These are phyloP conservation scores for Dactylellina sp. DNA, from an alignment of 2,329 filamentous ascomycete species.

Conservation along the genomic window DNA sequence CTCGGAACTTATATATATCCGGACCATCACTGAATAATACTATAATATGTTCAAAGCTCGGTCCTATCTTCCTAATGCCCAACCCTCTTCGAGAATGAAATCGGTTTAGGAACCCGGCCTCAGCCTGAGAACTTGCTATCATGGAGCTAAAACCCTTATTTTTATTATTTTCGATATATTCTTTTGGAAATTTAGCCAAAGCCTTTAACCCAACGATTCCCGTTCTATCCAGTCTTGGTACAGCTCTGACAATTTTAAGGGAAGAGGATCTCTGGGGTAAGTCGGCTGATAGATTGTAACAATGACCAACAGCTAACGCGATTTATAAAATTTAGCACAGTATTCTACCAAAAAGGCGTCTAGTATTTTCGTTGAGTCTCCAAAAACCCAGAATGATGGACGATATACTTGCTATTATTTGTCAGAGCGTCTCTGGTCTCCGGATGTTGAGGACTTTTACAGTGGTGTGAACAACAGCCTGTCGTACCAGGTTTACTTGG, in stretches of 20 bases:
- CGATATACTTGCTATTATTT: slow-evolving; percentile 6
- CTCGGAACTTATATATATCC: no score
- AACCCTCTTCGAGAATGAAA: no score
- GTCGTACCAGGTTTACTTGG: slow-evolving; percentile 61
- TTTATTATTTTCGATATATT: neutral
- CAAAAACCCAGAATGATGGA: neutral
- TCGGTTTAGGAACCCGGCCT: no score
- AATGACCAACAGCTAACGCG: neutral
- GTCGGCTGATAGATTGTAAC: neutral
- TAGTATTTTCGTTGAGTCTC: slow-evolving; percentile 19
- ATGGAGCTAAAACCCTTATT: neutral
- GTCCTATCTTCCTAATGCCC: no score
- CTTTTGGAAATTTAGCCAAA: neutral
- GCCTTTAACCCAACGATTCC: slow-evolving; percentile 1
- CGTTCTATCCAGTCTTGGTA: slow-evolving; percentile 11
- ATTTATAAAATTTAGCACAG: slow-evolving; percentile 15
- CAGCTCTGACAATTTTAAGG: slow-evolving; percentile 34
- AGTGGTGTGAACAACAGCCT: slow-evolving; percentile 62
- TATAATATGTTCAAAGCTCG: no score
- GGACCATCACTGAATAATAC: no score
- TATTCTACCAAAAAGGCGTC: slow-evolving; percentile 12
- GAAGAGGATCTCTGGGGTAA: slow-evolving; percentile 44
- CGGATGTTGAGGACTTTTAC: slow-evolving; percentile 14
- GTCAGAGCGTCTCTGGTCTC: slow-evolving; percentile 25
- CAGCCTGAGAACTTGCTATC: no score